Evolutionary conservation across 805 yeast species (phyloP).

Genomic region (Suhomyces tanzawaensis): DNA sequence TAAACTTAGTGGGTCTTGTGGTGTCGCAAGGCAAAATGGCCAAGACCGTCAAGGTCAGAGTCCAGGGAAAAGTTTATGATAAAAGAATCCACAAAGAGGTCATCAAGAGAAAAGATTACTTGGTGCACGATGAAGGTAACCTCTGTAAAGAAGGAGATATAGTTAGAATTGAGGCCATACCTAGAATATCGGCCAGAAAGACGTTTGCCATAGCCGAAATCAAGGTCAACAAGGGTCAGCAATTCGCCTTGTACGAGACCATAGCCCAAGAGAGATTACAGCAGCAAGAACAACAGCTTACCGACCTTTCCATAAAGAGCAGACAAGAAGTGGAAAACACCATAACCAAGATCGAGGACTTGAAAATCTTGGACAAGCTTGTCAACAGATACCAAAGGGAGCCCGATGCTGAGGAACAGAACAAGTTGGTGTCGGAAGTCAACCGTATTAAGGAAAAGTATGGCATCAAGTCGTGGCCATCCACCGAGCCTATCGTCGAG

Average conservation of each 20-base stretch:
- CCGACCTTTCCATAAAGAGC: slow-evolving; percentile 52
- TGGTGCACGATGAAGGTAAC: slow-evolving; percentile 92
- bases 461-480: slow-evolving; percentile 40
- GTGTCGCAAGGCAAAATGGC: slow-evolving; percentile 95
- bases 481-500: slow-evolving; percentile 37
- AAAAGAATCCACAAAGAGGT: slow-evolving; percentile 70
- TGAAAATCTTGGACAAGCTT: slow-evolving; percentile 33
- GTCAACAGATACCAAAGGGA: slow-evolving; percentile 24
- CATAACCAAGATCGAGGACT: slow-evolving; percentile 36
- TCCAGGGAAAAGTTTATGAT: slow-evolving; percentile 73
- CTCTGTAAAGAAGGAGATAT: slow-evolving; percentile 93
- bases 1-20: slow-evolving; percentile 87
- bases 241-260: slow-evolving; percentile 74
- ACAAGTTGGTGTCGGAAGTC: slow-evolving; percentile 28
- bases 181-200: slow-evolving; percentile 80
- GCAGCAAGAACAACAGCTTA: slow-evolving; percentile 60
- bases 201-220: slow-evolving; percentile 91
- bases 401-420: slow-evolving; percentile 18
- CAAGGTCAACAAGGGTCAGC: slow-evolving; percentile 84
- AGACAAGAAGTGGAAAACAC: slow-evolving; percentile 26
- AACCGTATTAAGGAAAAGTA: slow-evolving; percentile 37
- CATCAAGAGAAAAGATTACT: slow-evolving; percentile 72
- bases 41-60: slow-evolving; percentile 92
- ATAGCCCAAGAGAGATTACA: slow-evolving; percentile 68
- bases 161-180: slow-evolving; percentile 86